Evolutionary conservation across 345 rosid genomes (phyloP), one percentile per base, ranked within the genome.

Genomic region (Pseudoturritis turrita): DNA sequence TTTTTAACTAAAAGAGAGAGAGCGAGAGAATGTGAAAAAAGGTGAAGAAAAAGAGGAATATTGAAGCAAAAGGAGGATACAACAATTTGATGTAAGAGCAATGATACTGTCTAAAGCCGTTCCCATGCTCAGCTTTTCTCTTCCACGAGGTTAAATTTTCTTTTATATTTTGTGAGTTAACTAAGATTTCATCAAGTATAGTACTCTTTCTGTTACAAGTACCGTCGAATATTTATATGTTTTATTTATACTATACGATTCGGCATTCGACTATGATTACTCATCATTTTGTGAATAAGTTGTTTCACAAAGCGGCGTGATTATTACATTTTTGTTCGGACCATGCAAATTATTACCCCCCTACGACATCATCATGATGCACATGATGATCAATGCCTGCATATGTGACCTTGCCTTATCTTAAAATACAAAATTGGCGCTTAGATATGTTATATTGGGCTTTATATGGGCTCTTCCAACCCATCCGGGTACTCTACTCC

Each of bases 41-140:
- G 14, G 46, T 15, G 62, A 66, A 49, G 72, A 49, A 74, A 74
- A 68, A 68, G 70, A 52, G 64, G 78, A 68, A 75, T 68, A 68
- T 33, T 25, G 58, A 60, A 75, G 45, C 65, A 26, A 68, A 75
- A 75, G 52, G 43, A 44, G 26, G 52, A 69, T 61, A 61, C 70
- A 75, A 68, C 79, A 53, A 62, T 69, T 75, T 69, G 74, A 75
- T 75, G 75, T 6, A 54, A 47, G 70, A 53, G 60, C 53, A 76
- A 76, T 76, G 79, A 76, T 76, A 58, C 26, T 76, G 79, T 76
- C 53, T 69, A 69, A 75, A 75, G 70, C 75, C 75, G 19, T 19
- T 54, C 58, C 60, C 79, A 62, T 62, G 79, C 79, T 69, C 79
- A 53, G 74, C 75, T 76, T 76, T 62, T 69, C n/a, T 60, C 62